A percentile compares a stretch with the other conserved stretches of the same genome.
Evolutionary conservation across 352 stramenopile species (phyloP).

Genomic region (Globisporangium camurandrum): DNA sequence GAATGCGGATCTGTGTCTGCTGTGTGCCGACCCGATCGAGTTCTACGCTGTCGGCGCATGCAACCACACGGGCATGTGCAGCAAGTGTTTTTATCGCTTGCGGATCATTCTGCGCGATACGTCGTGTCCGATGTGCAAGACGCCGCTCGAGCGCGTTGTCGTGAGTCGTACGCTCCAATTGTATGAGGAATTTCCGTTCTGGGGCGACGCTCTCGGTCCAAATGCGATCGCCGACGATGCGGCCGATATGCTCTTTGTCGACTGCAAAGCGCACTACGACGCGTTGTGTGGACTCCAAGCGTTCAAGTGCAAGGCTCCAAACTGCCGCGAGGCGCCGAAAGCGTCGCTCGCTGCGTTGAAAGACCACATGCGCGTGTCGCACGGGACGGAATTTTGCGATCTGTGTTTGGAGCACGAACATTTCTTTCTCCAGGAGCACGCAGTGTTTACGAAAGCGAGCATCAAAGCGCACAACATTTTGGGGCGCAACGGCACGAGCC

Average conservation of each 20-base stretch:
- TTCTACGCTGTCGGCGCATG: slow-evolving; percentile 70
- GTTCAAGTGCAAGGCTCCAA: slow-evolving; percentile 54
- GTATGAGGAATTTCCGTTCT: slow-evolving; percentile 72
- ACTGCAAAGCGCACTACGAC: slow-evolving; percentile 57
- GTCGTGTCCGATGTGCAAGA: slow-evolving; percentile 79
- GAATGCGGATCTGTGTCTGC: slow-evolving; percentile 37
- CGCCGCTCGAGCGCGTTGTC: slow-evolving; percentile 53
- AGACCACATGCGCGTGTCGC: slow-evolving; percentile 56
- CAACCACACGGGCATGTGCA: slow-evolving; percentile 78
- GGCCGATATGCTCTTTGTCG: slow-evolving; percentile 74
- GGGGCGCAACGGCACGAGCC: slow-evolving; percentile 21
- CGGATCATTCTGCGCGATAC: slow-evolving; percentile 70
- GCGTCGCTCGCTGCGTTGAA: slow-evolving; percentile 51
- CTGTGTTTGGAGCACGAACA: slow-evolving; percentile 67
- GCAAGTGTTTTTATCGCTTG: slow-evolving; percentile 78
- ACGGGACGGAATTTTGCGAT: slow-evolving; percentile 72
- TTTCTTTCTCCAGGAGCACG: slow-evolving; percentile 78
- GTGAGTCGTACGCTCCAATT: slow-evolving; percentile 30
- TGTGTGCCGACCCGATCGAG: slow-evolving; percentile 62
- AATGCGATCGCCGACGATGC: slow-evolving; percentile 63
- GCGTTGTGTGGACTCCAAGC: slow-evolving; percentile 46
- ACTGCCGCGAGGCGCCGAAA: slow-evolving; percentile 50
- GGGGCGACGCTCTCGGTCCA: slow-evolving; percentile 55
- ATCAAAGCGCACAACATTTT: slow-evolving; percentile 62
- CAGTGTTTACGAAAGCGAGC: slow-evolving; percentile 65